Evolutionary conservation across 1,284 basidiomycete species (phyloP).

Genomic region (Rugosomyces carneus): DNA sequence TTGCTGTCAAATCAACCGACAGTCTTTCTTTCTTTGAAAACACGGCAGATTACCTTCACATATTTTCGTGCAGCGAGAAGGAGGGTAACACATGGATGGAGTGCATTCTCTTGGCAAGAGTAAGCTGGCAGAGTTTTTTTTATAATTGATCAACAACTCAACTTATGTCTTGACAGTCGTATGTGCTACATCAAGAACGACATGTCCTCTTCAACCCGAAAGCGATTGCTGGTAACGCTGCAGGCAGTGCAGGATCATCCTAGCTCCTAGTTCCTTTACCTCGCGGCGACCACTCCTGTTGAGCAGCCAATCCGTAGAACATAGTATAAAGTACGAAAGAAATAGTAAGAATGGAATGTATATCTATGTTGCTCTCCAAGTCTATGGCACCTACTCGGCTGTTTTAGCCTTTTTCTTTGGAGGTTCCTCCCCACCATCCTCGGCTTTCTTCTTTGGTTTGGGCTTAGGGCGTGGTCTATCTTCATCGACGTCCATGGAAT

Average conservation of each 20-base stretch:
- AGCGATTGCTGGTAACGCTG: constrained; percentile 25
- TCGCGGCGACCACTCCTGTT: constrained; percentile 3
- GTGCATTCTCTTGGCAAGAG: constrained; percentile 69
- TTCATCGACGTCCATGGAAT: constrained; percentile 25
- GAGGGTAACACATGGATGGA: constrained; percentile 66
- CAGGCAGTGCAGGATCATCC: constrained; percentile 23
- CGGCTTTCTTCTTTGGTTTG: constrained; percentile 36
- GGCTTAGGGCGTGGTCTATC: constrained; percentile 32
- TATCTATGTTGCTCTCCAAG: constrained; percentile 3
- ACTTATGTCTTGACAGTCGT: constrained; percentile 46
- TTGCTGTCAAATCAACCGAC: constrained; percentile 85
- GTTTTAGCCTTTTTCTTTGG: constrained; percentile 69
- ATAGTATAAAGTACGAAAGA: constrained; percentile 13
- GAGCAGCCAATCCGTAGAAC: constrained; percentile 3
- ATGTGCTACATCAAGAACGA: constrained; percentile 72
- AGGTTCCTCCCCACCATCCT: constrained; percentile 47
- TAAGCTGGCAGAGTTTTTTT: constrained; percentile 32
- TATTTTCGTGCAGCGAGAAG: constrained; percentile 69
- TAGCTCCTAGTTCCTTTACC: constrained; percentile 10
- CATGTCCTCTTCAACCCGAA: constrained; percentile 55
- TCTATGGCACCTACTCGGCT: constrained; percentile 19
- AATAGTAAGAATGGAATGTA: constrained; percentile 10
- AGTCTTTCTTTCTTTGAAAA: constrained; percentile 81
- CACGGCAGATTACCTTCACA: constrained; percentile 76
- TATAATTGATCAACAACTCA: not conserved